Evolutionary conservation across 2,329 filamentous ascomycete species (phyloP).

Genomic region (Diplodia sapinea): DNA sequence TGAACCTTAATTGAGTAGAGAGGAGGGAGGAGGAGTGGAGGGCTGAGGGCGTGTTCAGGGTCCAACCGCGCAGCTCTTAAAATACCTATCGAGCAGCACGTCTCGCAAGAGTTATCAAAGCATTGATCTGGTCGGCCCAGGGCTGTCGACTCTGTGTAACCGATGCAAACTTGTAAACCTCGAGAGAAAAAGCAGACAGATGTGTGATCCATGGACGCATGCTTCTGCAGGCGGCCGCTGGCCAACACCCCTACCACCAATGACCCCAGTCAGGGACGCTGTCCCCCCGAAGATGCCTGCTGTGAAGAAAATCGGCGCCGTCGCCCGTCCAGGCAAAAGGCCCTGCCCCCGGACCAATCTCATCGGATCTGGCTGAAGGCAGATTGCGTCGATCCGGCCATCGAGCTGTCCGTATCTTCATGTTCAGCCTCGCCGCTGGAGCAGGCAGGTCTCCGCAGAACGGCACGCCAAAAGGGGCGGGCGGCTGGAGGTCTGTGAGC

Average conservation of each 20-base stretch:
- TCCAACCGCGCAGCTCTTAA: conserved; percentile 28
- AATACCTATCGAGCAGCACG: conserved; percentile 23
- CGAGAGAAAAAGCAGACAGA: conserved; percentile 29
- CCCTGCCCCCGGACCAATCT: conserved; percentile 16
- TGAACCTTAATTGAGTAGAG: conserved; percentile 22
- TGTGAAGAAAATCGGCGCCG: conserved; percentile 29
- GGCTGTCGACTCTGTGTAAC: conserved; percentile 31
- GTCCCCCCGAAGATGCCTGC: conserved; percentile 12
- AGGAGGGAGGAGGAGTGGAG: conserved; percentile 20
- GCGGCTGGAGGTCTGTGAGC: conserved; percentile 21
- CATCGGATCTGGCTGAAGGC: conserved; percentile 28
- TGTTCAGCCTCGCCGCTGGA: conserved; percentile 19
- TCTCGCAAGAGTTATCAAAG: conserved; percentile 27
- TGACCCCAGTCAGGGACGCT: conserved; percentile 24
- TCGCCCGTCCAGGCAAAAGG: conserved; percentile 16
- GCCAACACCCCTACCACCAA: conserved; percentile 23
- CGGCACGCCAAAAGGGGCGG: conserved; percentile 15
- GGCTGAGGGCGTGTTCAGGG: conserved; percentile 23
- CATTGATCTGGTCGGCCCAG: conserved; percentile 28
- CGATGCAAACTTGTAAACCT: conserved; percentile 29
- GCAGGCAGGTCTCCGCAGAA: conserved; percentile 4
- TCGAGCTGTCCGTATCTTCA: conserved; percentile 26
- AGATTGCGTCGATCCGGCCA: conserved; percentile 25
- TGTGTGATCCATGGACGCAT: conserved; percentile 23
- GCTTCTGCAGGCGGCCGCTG: conserved; percentile 24